Percentiles rank a stretch among this genome's conserved stretches.
phyloP scores from a whole-genome alignment of 371 early-diverging fungal genomes.

The Mucor velutinosus region DNA sequence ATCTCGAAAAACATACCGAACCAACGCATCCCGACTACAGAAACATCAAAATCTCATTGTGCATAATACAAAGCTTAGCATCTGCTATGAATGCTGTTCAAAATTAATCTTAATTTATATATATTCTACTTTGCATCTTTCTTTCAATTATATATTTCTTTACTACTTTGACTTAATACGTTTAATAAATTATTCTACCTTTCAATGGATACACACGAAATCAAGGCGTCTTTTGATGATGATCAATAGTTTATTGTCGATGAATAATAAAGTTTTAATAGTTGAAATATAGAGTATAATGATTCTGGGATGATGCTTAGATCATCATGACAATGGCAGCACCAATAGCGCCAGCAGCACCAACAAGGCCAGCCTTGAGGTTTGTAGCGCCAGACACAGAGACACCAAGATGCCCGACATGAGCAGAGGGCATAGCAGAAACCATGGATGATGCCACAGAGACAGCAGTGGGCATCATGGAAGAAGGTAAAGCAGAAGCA shows the following conservation, averaged over 20 bases:
- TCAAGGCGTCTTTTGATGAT: no score
- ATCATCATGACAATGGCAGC: slow-evolving; percentile 23
- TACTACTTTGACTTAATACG: no score
- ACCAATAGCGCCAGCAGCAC: slow-evolving; percentile 20
- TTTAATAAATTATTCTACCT: no score
- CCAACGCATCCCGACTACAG: slow-evolving; percentile 39
- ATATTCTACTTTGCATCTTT: no score
- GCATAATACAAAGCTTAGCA: slow-evolving; percentile 37
- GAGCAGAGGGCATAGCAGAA: slow-evolving; percentile 4
- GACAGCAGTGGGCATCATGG: neutral
- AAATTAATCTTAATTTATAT: slow-evolving; percentile 18
- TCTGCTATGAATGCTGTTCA: slow-evolving; percentile 47
- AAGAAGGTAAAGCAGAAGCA: neutral
- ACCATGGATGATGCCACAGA: neutral
- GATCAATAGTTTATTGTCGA: no score
- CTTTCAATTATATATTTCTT: no score
- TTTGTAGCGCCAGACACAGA: slow-evolving; percentile 3
- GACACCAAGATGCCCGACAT: neutral
- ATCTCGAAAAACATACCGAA: slow-evolving; percentile 46
- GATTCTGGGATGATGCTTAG: slow-evolving; percentile 4
- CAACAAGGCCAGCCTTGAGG: slow-evolving; percentile 23
- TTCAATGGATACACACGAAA: no score
- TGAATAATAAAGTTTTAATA: no score
- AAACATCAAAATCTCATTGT: slow-evolving; percentile 34
- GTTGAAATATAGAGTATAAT: no score